Base-by-base conservation (phyloP, 164 flowering plant species). In the Brasenia schreberi region DNA sequence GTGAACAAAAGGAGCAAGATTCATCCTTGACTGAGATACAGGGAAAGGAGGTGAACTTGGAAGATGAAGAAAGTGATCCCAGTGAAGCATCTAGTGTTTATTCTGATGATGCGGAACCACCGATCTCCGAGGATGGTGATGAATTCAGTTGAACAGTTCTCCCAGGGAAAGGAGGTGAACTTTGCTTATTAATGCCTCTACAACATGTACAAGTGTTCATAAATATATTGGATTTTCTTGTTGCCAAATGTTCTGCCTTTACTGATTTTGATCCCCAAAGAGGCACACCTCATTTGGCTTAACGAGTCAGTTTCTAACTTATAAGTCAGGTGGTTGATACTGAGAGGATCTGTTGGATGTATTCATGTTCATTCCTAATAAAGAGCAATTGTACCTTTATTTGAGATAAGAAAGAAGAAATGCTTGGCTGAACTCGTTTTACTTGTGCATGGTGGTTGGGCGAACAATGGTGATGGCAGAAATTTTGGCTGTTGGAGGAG, bases 61-160 rank as follows among this genome's bases (percentile, higher is more conserved):
- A 78, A 43, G 83, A 77, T 67, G 72, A 62, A 7, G 81, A 77
- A 68, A 76, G 78, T 69, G 76, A 69, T 63, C 83, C 82, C 63
- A 69, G 76, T 61, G 89, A 79, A 75, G 83, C 88, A 19, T 80
- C 80, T 59, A 71, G 71, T 27, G 81, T 77, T 69, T 86, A 82
- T 72, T 81, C 85, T 18, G 86, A 78, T 70, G 82, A 73, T 45
- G 81, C 75, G 53, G 87, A 72, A 19, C 73, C 77, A 59, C 80
- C 77, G 7, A 67, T 64, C 5, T 79, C 84, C 59, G 89, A 76
- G 61, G 69, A 72, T 64, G 83, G 79, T 42, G 76, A 70, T 62
- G 75, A 64, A 17, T 64, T 72, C 18, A 73, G 73, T 76, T 39
- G 0, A n/a, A n/a, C n/a, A n/a, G n/a, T n/a, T n/a, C n/a, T n/a